Evolutionary conservation across 345 rosid genomes (phyloP).

Genomic region (Hibiscus trionum): DNA sequence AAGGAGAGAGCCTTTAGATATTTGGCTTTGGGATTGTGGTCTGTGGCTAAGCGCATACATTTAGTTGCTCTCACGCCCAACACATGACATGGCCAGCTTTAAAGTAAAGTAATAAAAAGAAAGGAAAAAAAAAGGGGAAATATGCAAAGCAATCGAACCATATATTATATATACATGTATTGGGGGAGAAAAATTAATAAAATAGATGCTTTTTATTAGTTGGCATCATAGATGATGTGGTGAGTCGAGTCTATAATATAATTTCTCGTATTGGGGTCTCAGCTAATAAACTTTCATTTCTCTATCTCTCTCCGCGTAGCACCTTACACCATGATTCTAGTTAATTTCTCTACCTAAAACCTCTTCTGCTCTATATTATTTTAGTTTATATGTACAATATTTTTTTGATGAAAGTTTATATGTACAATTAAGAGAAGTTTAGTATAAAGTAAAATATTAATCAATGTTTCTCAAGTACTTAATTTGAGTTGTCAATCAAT

Average conservation of each 20-base stretch:
- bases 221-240: no score
- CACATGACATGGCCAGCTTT: constrained; percentile 41
- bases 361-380: background rate
- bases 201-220: no score
- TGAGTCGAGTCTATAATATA: no score
- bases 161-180: background rate
- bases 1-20: background rate
- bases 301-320: background rate
- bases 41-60: background rate
- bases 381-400: background rate
- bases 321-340: background rate
- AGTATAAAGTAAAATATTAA: background rate
- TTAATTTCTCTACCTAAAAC: background rate
- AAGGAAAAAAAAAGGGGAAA: background rate
- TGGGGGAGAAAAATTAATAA: no score
- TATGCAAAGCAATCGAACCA: background rate
- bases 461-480: background rate
- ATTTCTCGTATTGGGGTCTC: no score
- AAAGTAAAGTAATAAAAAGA: constrained; percentile 41
- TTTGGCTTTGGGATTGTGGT: background rate
- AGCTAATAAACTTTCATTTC: background rate
- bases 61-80: constrained; percentile 21
- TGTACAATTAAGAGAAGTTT: background rate
- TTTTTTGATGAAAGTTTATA: no score
- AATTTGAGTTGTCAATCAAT: no score